Evolutionary conservation across 257 asterid genomes (phyloP), one percentile per base, ranked within the genome.

Genomic region (Rubia yunnanensis): DNA sequence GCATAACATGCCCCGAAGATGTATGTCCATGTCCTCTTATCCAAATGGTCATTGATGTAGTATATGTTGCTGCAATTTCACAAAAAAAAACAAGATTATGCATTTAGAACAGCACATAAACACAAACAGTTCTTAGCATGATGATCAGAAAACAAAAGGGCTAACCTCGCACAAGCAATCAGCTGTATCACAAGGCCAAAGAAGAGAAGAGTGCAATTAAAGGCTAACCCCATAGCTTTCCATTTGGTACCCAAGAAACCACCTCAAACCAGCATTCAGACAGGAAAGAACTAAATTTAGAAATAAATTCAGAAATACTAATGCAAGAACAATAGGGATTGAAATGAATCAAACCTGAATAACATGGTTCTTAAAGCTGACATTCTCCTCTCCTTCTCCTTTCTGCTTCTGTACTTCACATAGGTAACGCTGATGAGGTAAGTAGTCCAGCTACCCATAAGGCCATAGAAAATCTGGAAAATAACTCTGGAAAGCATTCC

Each of bases 1-100:
- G 95, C 95, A 68, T 95, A 89, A 49, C 96, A 89, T 38, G 96
- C 96, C 65, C 96, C 96, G 60, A 89, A 89, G 72, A 89, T 86
- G 74, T 89, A 89, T 0, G 96, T 88, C 96, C 96, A 36, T 79
- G 95, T n/a, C n/a, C n/a, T n/a, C n/a, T n/a, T n/a, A n/a, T n/a
- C n/a, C n/a, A n/a, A n/a, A n/a, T n/a, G n/a, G 49, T 86, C 91
- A 60, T 89, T 89, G 22, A 86, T 82, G 83, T 89, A 89, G 77
- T 89, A 89, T 65, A 89, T 89, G 59, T 86, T 89, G 69, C 96
- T 89, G 86, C 26, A 77, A 39, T 39, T 3, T 39, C 52, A 73
- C 32, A 55, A 73, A 39, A 44, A 72, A n/a, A n/a, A 66, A 50
- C 39, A 49, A 36, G 18, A 44, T 60, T 27, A 72, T 4, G 9